These are phyloP conservation scores for Penicillium arizonense DNA, from an alignment of 495 filamentous ascomycete species.

Conservation along the genomic window DNA sequence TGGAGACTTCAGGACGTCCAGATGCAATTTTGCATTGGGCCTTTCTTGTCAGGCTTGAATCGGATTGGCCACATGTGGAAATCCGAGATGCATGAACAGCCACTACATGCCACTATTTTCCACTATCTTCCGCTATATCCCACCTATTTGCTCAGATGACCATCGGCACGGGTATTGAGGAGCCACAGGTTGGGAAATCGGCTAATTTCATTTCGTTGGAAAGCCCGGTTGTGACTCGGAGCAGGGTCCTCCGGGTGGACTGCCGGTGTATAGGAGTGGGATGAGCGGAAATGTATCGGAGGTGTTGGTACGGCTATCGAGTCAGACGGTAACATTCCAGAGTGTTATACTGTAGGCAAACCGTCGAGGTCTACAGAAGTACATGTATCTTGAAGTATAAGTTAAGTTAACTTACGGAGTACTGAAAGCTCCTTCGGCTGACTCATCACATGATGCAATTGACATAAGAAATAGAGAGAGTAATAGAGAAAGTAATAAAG, in stretches of 20 bases:
- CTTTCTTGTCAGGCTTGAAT: background rate
- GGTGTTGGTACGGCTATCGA: slow-evolving; percentile 1
- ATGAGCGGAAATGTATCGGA: slow-evolving; percentile 14
- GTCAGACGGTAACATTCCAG: no score
- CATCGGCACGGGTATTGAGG: slow-evolving; percentile 7
- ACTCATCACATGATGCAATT: slow-evolving; percentile 5
- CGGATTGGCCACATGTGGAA: slow-evolving; percentile 18
- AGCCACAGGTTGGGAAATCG: slow-evolving; percentile 6
- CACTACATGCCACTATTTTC: no score
- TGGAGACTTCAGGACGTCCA: background rate
- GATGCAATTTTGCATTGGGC: background rate
- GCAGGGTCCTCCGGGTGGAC: slow-evolving; percentile 34
- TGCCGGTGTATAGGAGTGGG: slow-evolving; percentile 25
- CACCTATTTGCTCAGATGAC: background rate
- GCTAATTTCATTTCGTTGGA: slow-evolving; percentile 15
- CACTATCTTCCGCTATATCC: no score
- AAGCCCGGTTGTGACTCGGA: slow-evolving; percentile 18
- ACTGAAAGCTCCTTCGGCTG: background rate
- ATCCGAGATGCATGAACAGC: slow-evolving; percentile 4
- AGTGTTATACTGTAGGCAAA: no score
- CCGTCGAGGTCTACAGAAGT: background rate
- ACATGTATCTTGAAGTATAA: background rate
- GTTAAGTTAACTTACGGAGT: no score
- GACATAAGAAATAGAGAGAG: background rate
- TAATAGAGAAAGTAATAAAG: background rate